phyloP scores from a whole-genome alignment of 2,329 filamentous ascomycete genomes.

The Alternaria sp. region DNA sequence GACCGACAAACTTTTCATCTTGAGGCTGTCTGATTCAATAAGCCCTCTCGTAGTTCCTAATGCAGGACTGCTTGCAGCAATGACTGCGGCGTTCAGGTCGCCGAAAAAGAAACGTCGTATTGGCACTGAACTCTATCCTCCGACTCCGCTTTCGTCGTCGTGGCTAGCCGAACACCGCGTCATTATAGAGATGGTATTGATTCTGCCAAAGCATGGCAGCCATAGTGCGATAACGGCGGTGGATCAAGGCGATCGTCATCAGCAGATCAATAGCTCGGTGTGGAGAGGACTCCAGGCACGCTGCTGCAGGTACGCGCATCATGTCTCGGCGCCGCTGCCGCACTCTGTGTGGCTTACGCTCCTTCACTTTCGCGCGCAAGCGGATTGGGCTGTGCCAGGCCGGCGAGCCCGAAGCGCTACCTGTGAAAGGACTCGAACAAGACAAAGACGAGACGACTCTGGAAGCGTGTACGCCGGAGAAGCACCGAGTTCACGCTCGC shows the following conservation, averaged over 20 bases:
- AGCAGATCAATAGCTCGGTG: constrained; percentile 4
- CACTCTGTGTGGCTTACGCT: constrained; percentile 32
- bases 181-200: background rate
- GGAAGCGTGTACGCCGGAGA: background rate
- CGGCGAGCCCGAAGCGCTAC: constrained; percentile 36
- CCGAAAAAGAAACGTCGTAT: constrained; percentile 1
- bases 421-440: background rate
- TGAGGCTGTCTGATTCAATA: constrained; percentile 6
- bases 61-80: background rate
- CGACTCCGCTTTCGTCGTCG: background rate
- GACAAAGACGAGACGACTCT: background rate
- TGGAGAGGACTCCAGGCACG: constrained; percentile 15
- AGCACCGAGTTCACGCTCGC: constrained; percentile 2
- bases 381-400: constrained; percentile 33
- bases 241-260: constrained; percentile 1
- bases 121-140: constrained; percentile 17
- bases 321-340: constrained; percentile 17
- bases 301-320: constrained; percentile 45
- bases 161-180: constrained; percentile 3
- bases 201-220: background rate
- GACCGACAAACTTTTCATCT: background rate
- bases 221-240: background rate
- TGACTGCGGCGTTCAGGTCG: background rate
- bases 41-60: constrained; percentile 3
- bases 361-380: constrained; percentile 17